Evolutionary conservation across 108 stramenopile genomes (phyloP).

Genomic region (Skeletonema potamos): DNA sequence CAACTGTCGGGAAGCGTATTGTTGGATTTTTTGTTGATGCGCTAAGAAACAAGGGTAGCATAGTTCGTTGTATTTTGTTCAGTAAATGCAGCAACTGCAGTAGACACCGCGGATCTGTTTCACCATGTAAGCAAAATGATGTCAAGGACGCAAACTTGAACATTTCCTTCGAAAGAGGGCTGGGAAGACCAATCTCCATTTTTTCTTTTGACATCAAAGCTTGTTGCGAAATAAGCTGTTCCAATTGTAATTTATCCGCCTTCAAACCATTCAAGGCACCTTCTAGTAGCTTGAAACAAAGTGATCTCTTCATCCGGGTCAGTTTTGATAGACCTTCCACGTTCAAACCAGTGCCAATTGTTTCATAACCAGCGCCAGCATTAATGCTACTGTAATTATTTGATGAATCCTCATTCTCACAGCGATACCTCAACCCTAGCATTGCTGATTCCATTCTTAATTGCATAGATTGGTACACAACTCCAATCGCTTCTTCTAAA

Average conservation of each 20-base stretch:
- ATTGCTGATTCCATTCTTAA: slow-evolving; percentile 50
- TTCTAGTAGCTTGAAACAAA: slow-evolving; percentile 69
- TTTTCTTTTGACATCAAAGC: not conserved
- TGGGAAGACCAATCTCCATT: not conserved
- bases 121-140: slow-evolving; percentile 78
- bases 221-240: slow-evolving; percentile 12
- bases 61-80: slow-evolving; percentile 50
- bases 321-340: slow-evolving; percentile 61
- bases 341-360: slow-evolving; percentile 17
- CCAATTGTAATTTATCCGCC: slow-evolving; percentile 16
- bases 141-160: slow-evolving; percentile 54
- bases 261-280: slow-evolving; percentile 44
- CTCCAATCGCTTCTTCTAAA: slow-evolving; percentile 21
- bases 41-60: slow-evolving; percentile 32
- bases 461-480: slow-evolving; percentile 40
- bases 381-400: slow-evolving; percentile 14
- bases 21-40: not conserved
- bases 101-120: slow-evolving; percentile 88
- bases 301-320: slow-evolving; percentile 66
- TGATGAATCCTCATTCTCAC: slow-evolving; percentile 32
- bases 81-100: slow-evolving; percentile 71
- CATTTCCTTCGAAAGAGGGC: slow-evolving; percentile 28
- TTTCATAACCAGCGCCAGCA: slow-evolving; percentile 43
- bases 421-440: slow-evolving; percentile 56
- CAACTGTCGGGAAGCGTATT: slow-evolving; percentile 55